Conservation (phyloP, 164 flowering plant species). For the Litsea cubeba region DNA sequence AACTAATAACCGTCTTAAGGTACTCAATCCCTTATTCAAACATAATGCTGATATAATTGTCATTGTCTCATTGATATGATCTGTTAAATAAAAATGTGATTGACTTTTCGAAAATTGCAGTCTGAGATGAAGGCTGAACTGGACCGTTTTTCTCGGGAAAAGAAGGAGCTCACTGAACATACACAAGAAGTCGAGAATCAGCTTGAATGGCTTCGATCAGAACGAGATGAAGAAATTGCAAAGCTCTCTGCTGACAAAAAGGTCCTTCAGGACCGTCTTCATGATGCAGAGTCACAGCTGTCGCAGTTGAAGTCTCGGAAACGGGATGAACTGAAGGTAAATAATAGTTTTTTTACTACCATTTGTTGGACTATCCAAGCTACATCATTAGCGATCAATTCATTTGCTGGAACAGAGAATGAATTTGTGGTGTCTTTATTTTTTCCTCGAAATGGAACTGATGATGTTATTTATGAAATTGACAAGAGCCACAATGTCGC, state of each 20-base stretch:
- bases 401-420: background rate
- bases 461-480: too few species aligned
- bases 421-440: background rate
- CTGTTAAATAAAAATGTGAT: background rate
- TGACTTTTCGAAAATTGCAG: constrained; percentile 36
- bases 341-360: background rate
- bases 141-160: constrained; percentile 84
- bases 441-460: too few species aligned
- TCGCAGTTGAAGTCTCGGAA: constrained; percentile 86
- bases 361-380: constrained; percentile 1
- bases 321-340: constrained; percentile 96
- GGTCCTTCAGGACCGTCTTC: constrained; percentile 81
- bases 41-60: background rate
- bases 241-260: constrained; percentile 77
- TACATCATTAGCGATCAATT: background rate
- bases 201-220: constrained; percentile 90
- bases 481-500: too few species aligned
- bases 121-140: constrained; percentile 80
- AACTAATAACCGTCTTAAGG: constrained; percentile 75
- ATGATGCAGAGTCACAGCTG: constrained; percentile 89
- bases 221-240: constrained; percentile 74
- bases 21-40: constrained; percentile 24
- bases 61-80: background rate
- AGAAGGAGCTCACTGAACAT: constrained; percentile 76
- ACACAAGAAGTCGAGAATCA: constrained; percentile 80